Base-by-base conservation (phyloP, 768 basidiomycete species). In the Podaxis sp. region DNA sequence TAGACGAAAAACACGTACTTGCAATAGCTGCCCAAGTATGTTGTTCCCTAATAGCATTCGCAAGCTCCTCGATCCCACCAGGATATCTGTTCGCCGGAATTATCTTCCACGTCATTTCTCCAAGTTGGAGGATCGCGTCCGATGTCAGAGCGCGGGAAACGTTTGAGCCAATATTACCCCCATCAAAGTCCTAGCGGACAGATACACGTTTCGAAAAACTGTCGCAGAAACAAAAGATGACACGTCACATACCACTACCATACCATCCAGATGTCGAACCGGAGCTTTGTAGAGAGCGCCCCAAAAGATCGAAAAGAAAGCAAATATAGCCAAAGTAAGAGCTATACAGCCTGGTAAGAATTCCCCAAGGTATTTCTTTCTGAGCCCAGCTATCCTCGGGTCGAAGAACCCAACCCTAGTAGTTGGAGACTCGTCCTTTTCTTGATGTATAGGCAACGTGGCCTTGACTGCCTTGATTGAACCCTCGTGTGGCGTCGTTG, bases 291-390 rank as follows among this genome's bases (percentile, higher is more conserved):
- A 82, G 2, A 84, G 69, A 11, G 82, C 80, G 11, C 84, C 86
- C 86, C 85, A 87, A 63, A 83, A 86, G 50, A 87, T 83, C 1
- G 82, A 71, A 64, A 86, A 71, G 30, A 85, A 74, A 0, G 71
- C 69, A 56, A 82, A 76, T 22, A 85, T 81, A 33, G 33, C 33
- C 8, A 33, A 33, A 10, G 33, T 33, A 33, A 33, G 33, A 33
- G 33, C 33, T 33, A 33, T 33, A 33, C 33, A 33, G 8, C 33
- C 33, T 33, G 33, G 33, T 33, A 33, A 33, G 8, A 33, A 33
- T 33, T 33, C 33, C 33, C 33, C 8, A 33, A 33, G 33, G 8
- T 33, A 33, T 10, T 33, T 33, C 33, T 33, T 10, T 33, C 33
- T 33, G 33, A 33, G 33, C 33, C 10, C 33, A 33, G 33, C 33